These are phyloP conservation scores for Rhypophila decipiens DNA, from an alignment of 495 filamentous ascomycete genomes.

Conservation along the genomic window DNA sequence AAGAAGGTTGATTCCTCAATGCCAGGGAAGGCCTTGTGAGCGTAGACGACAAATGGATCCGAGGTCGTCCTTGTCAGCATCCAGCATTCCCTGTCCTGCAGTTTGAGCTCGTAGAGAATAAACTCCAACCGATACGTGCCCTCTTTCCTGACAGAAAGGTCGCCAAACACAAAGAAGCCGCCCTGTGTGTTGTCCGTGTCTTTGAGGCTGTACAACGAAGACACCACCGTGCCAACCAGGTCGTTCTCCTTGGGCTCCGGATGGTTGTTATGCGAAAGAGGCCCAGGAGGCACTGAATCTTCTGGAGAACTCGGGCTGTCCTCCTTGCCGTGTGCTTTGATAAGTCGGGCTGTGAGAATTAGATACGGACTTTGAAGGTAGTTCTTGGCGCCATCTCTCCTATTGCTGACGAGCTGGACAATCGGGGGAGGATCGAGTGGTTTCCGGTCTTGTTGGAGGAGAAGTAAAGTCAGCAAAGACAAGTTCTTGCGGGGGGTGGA, in stretches of 20 bases:
- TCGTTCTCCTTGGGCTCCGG: conserved; percentile 48
- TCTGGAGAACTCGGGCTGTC: conserved; percentile 50
- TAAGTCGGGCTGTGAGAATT: conserved; percentile 68
- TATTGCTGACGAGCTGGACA: conserved; percentile 70
- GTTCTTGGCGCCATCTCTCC: conserved; percentile 70
- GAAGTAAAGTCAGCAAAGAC: conserved; percentile 15
- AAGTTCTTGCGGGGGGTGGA: conserved; percentile 1
- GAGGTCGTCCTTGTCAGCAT: conserved; percentile 66
- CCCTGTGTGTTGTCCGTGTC: conserved; percentile 89
- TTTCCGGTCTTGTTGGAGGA: conserved; percentile 63
- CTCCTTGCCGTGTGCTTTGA: conserved; percentile 29
- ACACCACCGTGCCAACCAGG: conserved; percentile 68
- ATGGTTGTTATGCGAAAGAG: not conserved
- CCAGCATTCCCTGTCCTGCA: conserved; percentile 41
- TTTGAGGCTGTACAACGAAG: conserved; percentile 88
- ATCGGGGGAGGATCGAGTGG: conserved; percentile 94
- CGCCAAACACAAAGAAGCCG: conserved; percentile 95
- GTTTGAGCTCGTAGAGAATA: conserved; percentile 84
- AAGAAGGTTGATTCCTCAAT: conserved; percentile 88
- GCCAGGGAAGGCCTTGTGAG: conserved; percentile 76
- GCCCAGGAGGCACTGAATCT: conserved; percentile 2
- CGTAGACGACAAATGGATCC: conserved; percentile 66
- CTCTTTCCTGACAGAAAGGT: conserved; percentile 78
- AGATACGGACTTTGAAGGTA: conserved; percentile 52
- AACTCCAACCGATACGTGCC: conserved; percentile 78